phyloP scores from a whole-genome alignment of 257 asterid species.

The Haberlea rhodopensis region DNA sequence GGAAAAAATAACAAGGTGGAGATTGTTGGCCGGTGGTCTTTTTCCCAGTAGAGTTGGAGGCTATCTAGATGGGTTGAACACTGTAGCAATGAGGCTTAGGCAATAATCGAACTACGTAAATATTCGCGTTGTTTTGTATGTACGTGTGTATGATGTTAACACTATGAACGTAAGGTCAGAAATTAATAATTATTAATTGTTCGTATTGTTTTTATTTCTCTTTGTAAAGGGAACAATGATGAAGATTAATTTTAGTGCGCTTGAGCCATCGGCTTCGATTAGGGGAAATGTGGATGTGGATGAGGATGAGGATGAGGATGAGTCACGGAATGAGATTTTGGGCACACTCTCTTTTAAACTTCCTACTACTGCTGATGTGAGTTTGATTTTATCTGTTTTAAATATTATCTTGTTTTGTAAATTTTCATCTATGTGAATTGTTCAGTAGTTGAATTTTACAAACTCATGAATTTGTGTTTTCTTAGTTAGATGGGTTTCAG shows the following conservation, averaged over 20 bases:
- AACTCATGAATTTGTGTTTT: not conserved
- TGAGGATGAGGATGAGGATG: no score
- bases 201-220: slow-evolving; percentile 9
- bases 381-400: slow-evolving; percentile 24
- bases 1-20: no score
- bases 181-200: not conserved
- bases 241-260: slow-evolving; percentile 78
- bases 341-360: slow-evolving; percentile 59
- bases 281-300: slow-evolving; percentile 37
- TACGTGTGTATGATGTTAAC: no score
- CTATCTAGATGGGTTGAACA: no score
- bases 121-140: no score
- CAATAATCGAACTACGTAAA: no score
- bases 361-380: slow-evolving; percentile 63
- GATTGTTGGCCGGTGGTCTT: no score
- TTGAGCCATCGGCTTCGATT: slow-evolving; percentile 55
- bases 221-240: slow-evolving; percentile 39
- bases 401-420: not conserved
- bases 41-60: no score
- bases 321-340: slow-evolving; percentile 42
- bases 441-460: not conserved
- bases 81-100: no score
- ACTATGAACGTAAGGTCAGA: not conserved
- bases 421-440: not conserved
- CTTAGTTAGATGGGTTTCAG: slow-evolving; percentile 89